Base-by-base conservation (phyloP, 768 basidiomycete genomes). In the Rhizopogon rudus region DNA sequence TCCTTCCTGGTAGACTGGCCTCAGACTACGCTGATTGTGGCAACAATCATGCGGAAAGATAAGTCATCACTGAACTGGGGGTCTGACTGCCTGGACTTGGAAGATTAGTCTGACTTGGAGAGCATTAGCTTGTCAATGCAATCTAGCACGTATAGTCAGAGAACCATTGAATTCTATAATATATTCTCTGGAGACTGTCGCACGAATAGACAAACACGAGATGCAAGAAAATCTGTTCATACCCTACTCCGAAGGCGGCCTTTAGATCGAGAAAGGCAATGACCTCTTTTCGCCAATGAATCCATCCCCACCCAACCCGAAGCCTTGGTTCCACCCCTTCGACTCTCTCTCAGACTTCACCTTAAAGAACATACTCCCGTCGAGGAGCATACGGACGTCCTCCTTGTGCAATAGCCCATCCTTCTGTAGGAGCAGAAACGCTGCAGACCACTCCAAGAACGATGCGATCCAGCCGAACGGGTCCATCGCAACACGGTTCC, bases 401-500 rank as follows among this genome's bases (percentile, higher is more conserved):
- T 78, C 75, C 61, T 75, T 75, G 44, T 64, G 65, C 44, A 79
- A 63, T 45, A 67, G 55, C 7, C 76, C 75, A 28, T 77, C 67
- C 43, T 61, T 61, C 0, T 76, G 78, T 61, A 78, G 61, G 17
- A 78, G 54, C 42, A 77, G 51, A 54, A 72, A 76, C 33, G 72
- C 70, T 13, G 72, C 61, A 39, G 61, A 37, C 73, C 74, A 77
- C 58, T 77, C 75, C 55, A 77, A 65, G 40, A 66, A 56, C 7
- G 66, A 68, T 0, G 71, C 74, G 8, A 60, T 39, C 66, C 67
- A 69, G 17, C 76, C 76, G 54, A 75, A 70, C 5, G 64, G 64
- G 52, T 75, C 74, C 64, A 69, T 62, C 40, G 69, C 63, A 54
- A 73, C 57, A 10, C 71, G 67, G 41, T 73, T 73, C 13, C 60